phyloP scores from a whole-genome alignment of 2,329 filamentous ascomycete genomes.

The Fusarium denticulatum region DNA sequence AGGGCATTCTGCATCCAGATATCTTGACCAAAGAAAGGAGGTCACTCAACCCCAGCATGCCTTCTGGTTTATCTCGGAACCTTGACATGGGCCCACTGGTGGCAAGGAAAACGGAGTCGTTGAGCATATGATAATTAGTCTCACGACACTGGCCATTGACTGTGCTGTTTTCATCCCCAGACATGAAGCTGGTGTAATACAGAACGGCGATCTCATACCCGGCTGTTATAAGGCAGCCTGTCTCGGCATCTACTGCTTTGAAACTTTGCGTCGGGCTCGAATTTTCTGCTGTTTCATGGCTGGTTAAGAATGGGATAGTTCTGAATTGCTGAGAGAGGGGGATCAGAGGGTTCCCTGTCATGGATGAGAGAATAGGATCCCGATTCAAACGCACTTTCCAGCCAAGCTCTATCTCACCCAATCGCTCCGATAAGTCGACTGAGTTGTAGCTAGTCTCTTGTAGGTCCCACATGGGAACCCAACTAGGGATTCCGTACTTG shows the following conservation, averaged over 20 bases:
- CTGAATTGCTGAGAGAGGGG: neutral
- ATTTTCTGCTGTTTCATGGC: neutral
- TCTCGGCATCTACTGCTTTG: neutral
- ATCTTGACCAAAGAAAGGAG: neutral
- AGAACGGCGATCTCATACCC: constrained; percentile 7
- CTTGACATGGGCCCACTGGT: neutral
- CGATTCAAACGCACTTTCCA: neutral
- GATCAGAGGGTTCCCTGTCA: neutral
- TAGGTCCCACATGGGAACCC: constrained; percentile 25
- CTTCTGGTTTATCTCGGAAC: neutral
- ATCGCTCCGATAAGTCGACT: neutral
- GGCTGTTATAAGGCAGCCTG: constrained; percentile 11
- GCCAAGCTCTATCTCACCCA: neutral
- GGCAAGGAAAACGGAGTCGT: neutral
- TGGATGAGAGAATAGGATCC: neutral
- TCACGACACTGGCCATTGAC: neutral
- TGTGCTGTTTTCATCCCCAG: neutral
- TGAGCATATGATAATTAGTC: neutral
- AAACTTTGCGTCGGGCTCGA: neutral
- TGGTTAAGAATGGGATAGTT: neutral
- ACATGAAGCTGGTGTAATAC: neutral
- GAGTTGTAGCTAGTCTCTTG: neutral
- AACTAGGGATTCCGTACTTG: constrained; percentile 19
- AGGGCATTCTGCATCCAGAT: neutral
- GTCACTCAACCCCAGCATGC: neutral